Evolutionary conservation across 2,329 filamentous ascomycete genomes (phyloP).

Genomic region (Apiospora aurea): DNA sequence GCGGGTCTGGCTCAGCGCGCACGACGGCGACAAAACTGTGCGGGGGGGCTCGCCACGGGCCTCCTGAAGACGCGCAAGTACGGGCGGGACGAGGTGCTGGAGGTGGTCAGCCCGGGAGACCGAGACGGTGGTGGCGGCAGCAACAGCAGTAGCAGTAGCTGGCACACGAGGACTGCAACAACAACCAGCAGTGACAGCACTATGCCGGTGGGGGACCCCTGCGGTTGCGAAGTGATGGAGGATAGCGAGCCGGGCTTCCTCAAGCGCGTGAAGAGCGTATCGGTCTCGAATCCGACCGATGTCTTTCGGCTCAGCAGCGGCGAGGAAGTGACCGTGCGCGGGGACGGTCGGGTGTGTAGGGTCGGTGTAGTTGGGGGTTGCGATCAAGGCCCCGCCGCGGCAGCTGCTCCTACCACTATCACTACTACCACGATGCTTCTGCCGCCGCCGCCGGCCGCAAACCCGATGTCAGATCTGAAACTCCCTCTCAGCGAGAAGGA

Average conservation of each 20-base stretch:
- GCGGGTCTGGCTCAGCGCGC: slow-evolving; percentile 66
- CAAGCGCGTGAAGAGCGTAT: slow-evolving; percentile 24
- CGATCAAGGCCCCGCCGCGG: not conserved
- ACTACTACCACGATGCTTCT: not conserved
- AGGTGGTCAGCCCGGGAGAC: slow-evolving; percentile 33
- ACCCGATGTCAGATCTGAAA: not conserved
- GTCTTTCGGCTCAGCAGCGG: slow-evolving; percentile 51
- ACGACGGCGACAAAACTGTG: slow-evolving; percentile 66
- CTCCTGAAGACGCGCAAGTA: slow-evolving; percentile 57
- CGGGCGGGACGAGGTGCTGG: slow-evolving; percentile 52
- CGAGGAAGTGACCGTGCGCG: slow-evolving; percentile 51
- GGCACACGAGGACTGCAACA: slow-evolving; percentile 30
- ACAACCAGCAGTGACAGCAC: slow-evolving; percentile 20
- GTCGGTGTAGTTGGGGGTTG: not conserved
- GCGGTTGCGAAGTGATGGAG: not conserved
- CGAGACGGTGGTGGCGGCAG: not conserved
- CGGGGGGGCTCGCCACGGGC: slow-evolving; percentile 58
- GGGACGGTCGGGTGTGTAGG: slow-evolving; percentile 45
- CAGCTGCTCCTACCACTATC: not conserved
- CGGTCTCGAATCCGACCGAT: slow-evolving; percentile 38
- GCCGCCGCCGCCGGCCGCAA: not conserved
- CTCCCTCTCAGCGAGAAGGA: not conserved
- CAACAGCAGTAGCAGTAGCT: slow-evolving; percentile 28
- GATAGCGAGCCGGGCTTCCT: not conserved
- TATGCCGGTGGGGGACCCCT: not conserved